Evolutionary conservation across 768 basidiomycete species (phyloP).

Genomic region (Mycena indigotica): DNA sequence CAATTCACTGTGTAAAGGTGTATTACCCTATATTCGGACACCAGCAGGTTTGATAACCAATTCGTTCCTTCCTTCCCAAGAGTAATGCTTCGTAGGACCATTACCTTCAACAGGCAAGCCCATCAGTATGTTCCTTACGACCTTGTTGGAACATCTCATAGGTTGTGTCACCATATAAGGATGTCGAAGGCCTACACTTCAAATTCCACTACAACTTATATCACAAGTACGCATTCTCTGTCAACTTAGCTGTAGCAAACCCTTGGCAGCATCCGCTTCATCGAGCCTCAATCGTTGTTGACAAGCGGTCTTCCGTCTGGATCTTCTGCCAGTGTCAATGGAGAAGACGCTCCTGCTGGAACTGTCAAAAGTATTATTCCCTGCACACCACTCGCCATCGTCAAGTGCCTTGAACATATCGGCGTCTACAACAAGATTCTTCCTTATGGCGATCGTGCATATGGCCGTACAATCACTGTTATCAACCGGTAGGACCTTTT

Average conservation of each 20-base stretch:
- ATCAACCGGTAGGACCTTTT: slow-evolving; percentile 75
- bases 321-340: slow-evolving; percentile 36
- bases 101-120: slow-evolving; percentile 86
- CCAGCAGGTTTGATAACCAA: slow-evolving; percentile 63
- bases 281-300: slow-evolving; percentile 73
- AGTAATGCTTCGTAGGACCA: slow-evolving; percentile 64
- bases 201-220: slow-evolving; percentile 95
- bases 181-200: slow-evolving; percentile 96
- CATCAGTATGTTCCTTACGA: not conserved
- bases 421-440: slow-evolving; percentile 93
- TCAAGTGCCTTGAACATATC: slow-evolving; percentile 89
- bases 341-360: slow-evolving; percentile 75
- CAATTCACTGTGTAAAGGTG: slow-evolving; percentile 51
- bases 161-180: slow-evolving; percentile 95
- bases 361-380: slow-evolving; percentile 96
- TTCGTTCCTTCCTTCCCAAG: slow-evolving; percentile 1
- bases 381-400: slow-evolving; percentile 95
- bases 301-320: slow-evolving; percentile 47
- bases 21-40: slow-evolving; percentile 96
- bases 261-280: slow-evolving; percentile 81
- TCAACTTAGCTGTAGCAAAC: slow-evolving; percentile 1
- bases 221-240: slow-evolving; percentile 67
- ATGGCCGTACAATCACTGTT: slow-evolving; percentile 89
- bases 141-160: slow-evolving; percentile 29
- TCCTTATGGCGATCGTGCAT: slow-evolving; percentile 92